Evolutionary conservation across 2,329 filamentous ascomycete genomes (phyloP).

Genomic region (Paecilomyces niveus): DNA sequence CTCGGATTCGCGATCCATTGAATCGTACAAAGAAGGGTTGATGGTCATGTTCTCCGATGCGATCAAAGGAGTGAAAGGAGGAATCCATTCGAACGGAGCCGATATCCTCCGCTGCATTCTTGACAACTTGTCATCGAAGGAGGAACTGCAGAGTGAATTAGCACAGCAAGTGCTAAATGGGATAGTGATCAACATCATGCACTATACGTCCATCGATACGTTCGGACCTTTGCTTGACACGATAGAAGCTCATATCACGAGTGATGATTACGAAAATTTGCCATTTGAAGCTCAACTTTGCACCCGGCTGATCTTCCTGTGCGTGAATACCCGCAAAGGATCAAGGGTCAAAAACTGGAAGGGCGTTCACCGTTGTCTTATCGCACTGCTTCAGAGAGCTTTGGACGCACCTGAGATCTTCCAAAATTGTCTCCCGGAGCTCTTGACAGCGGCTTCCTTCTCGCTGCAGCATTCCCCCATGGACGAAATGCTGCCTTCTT

Average conservation of each 20-base stretch:
- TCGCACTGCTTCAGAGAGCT: conserved; percentile 44
- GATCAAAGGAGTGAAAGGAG: conserved; percentile 54
- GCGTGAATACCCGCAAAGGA: conserved; percentile 72
- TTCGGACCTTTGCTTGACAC: conserved; percentile 62
- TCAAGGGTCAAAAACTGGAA: conserved; percentile 67
- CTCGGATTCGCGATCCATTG: conserved; percentile 25
- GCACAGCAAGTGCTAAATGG: conserved; percentile 63
- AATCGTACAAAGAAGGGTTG: conserved; percentile 73
- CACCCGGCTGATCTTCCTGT: conserved; percentile 48
- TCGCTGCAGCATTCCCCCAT: conserved; percentile 70
- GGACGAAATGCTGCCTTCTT: conserved; percentile 65
- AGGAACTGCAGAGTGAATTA: conserved; percentile 20
- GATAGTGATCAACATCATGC: conserved; percentile 71
- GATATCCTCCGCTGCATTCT: conserved; percentile 49
- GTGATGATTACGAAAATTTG: conserved; percentile 24
- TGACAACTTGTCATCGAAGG: conserved; percentile 21
- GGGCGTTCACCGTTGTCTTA: conserved; percentile 51
- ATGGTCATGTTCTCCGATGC: conserved; percentile 91
- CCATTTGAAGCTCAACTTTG: conserved; percentile 35
- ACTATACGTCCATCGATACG: conserved; percentile 68
- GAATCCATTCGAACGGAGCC: conserved; percentile 51
- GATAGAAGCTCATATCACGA: conserved; percentile 47
- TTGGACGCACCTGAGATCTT: conserved; percentile 16
- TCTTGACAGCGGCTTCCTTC: conserved; percentile 51
- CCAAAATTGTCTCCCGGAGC: conserved; percentile 19